These are phyloP conservation scores for Austroboletus novae-zelandiae DNA, from an alignment of 1,284 basidiomycete species.

Conservation along the genomic window DNA sequence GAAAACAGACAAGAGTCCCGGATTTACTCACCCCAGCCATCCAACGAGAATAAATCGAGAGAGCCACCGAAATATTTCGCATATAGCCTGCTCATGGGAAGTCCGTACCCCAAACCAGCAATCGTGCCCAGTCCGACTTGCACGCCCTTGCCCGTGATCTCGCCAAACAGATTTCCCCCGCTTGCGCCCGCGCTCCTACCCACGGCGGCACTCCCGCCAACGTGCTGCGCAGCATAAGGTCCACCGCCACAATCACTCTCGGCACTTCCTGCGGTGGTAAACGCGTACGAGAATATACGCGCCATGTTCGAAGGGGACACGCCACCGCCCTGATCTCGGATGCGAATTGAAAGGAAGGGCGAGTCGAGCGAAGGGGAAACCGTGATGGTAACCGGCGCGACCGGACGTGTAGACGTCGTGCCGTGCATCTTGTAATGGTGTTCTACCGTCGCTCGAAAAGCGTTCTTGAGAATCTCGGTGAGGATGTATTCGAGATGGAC, in stretches of 20 bases:
- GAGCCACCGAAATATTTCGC: slow-evolving; percentile 80
- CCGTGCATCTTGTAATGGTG: slow-evolving; percentile 51
- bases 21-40: slow-evolving; percentile 69
- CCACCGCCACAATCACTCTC: slow-evolving; percentile 52
- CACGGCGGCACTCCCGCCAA: slow-evolving; percentile 67
- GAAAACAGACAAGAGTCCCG: background rate
- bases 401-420: slow-evolving; percentile 30
- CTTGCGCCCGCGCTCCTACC: slow-evolving; percentile 44
- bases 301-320: slow-evolving; percentile 72
- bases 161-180: slow-evolving; percentile 63
- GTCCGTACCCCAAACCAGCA: slow-evolving; percentile 74
- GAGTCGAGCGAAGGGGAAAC: slow-evolving; percentile 55
- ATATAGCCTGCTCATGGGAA: slow-evolving; percentile 84
- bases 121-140: slow-evolving; percentile 68
- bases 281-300: slow-evolving; percentile 87
- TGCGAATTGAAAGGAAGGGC: slow-evolving; percentile 69
- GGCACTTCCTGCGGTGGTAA: slow-evolving; percentile 62
- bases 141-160: slow-evolving; percentile 73
- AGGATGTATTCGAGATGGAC: slow-evolving; percentile 89
- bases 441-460: slow-evolving; percentile 89
- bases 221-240: slow-evolving; percentile 70
- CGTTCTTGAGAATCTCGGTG: slow-evolving; percentile 85
- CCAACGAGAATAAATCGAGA: slow-evolving; percentile 71
- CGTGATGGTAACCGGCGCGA: slow-evolving; percentile 73
- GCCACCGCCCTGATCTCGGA: slow-evolving; percentile 86